phyloP scores from a whole-genome alignment of 495 filamentous ascomycete species.

The Lasiosphaeris hirsuta region DNA sequence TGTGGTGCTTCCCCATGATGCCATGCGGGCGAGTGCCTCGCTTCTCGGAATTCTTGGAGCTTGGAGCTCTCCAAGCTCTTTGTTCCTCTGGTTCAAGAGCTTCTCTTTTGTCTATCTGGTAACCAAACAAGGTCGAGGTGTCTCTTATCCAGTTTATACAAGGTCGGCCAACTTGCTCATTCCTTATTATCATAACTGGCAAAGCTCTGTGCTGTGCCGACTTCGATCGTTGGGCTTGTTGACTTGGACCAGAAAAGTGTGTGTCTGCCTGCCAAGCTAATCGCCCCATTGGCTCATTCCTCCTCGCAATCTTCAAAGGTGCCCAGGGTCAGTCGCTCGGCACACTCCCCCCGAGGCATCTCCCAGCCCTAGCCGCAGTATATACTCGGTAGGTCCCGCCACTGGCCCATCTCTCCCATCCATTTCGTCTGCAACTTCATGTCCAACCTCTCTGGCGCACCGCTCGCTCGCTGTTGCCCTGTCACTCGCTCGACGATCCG shows the following conservation, averaged over 20 bases:
- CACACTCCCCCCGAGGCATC: constrained; percentile 1
- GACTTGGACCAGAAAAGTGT: not conserved
- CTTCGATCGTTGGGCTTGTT: not conserved
- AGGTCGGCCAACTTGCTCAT: no score
- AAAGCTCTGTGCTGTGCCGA: not conserved
- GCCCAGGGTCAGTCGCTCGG: not conserved
- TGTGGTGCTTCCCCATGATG: no score
- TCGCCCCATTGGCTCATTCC: constrained; percentile 23
- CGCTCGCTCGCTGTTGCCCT: constrained; percentile 25
- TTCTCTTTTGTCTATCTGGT: no score
- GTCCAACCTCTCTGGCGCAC: constrained; percentile 16
- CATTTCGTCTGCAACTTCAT: constrained; percentile 4
- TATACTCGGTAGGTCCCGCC: constrained; percentile 28
- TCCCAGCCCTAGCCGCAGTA: constrained; percentile 17
- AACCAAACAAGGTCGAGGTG: no score
- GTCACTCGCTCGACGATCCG: constrained; percentile 20
- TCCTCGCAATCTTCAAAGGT: not conserved
- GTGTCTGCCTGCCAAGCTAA: constrained; percentile 24
- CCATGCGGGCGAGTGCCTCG: no score
- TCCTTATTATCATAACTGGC: not conserved
- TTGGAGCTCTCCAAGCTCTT: no score
- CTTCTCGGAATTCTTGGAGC: no score
- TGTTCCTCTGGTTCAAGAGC: no score
- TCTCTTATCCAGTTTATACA: no score
- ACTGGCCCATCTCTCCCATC: not conserved